These are phyloP conservation scores for Stipa capillata DNA, from an alignment of 176 grass and related monocot species.

Conservation along the genomic window DNA sequence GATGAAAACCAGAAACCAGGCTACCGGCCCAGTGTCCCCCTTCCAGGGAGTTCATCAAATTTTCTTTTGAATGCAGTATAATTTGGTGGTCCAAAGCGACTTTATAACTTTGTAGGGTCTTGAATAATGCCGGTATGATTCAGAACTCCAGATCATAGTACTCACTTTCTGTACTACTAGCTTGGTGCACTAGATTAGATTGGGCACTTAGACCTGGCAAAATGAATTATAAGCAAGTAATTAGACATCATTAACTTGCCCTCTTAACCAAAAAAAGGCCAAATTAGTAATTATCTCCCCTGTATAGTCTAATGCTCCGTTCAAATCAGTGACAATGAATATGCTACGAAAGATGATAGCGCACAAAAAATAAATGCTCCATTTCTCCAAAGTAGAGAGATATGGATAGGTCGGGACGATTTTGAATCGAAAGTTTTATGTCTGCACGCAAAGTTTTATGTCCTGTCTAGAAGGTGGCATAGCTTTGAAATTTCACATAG, in stretches of 20 bases:
- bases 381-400: no score
- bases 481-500: not conserved
- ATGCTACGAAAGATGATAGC: no score
- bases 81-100: not conserved
- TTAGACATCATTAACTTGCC: not conserved
- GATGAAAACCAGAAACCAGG: not conserved
- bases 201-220: not conserved
- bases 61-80: not conserved
- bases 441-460: no score
- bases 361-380: no score
- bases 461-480: no score
- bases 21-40: not conserved
- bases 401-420: no score
- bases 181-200: no score
- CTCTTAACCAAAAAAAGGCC: not conserved
- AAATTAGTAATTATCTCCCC: no score
- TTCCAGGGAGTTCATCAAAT: not conserved
- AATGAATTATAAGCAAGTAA: not conserved
- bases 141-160: not conserved
- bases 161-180: not conserved
- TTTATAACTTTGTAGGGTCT: not conserved
- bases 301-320: no score
- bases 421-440: no score
- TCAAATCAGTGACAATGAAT: no score
- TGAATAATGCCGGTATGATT: slow-evolving; percentile 24